Evolutionary conservation across 192 early-diverging fungal species (phyloP).

Genomic region (Dimargaris verticillata): DNA sequence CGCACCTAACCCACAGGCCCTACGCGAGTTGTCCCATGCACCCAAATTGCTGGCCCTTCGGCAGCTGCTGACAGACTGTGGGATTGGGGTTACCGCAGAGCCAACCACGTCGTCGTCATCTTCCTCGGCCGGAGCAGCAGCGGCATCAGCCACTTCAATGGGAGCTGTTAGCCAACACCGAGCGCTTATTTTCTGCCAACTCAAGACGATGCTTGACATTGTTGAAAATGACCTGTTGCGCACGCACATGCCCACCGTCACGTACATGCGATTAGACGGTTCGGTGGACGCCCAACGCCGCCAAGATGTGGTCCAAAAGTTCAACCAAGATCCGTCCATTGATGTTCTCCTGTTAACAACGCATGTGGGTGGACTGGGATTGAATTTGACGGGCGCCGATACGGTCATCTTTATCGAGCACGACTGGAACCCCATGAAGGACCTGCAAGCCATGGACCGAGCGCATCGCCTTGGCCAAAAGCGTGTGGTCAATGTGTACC

Average conservation of each 20-base stretch:
- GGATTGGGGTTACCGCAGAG: slow-evolving; percentile 55
- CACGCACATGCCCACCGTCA: slow-evolving; percentile 67
- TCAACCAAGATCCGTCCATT: slow-evolving; percentile 92
- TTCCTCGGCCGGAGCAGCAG: slow-evolving; percentile 9
- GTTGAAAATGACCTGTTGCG: slow-evolving; percentile 85
- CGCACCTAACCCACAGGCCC: not conserved
- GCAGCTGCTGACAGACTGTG: slow-evolving; percentile 84
- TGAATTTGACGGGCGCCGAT: slow-evolving; percentile 98
- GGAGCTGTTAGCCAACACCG: slow-evolving; percentile 66
- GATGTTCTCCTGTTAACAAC: slow-evolving; percentile 91
- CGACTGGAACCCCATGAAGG: slow-evolving; percentile 99
- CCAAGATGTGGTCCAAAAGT: slow-evolving; percentile 80
- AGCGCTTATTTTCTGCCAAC: slow-evolving; percentile 92
- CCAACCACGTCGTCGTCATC: slow-evolving; percentile 26
- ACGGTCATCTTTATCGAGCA: slow-evolving; percentile 99
- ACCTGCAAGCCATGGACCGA: slow-evolving; percentile 98
- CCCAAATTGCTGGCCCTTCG: slow-evolving; percentile 83
- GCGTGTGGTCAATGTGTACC: slow-evolving; percentile 92
- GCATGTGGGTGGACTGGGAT: slow-evolving; percentile 88
- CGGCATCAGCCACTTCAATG: slow-evolving; percentile 23
- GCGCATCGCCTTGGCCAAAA: slow-evolving; percentile 98
- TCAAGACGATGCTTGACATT: slow-evolving; percentile 89
- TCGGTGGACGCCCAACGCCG: slow-evolving; percentile 62
- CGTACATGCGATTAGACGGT: slow-evolving; percentile 90
- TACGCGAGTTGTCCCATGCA: slow-evolving; percentile 59